Evolutionary conservation across 2,329 filamentous ascomycete genomes (phyloP).

Genomic region (Thermomyces lanuginosus): DNA sequence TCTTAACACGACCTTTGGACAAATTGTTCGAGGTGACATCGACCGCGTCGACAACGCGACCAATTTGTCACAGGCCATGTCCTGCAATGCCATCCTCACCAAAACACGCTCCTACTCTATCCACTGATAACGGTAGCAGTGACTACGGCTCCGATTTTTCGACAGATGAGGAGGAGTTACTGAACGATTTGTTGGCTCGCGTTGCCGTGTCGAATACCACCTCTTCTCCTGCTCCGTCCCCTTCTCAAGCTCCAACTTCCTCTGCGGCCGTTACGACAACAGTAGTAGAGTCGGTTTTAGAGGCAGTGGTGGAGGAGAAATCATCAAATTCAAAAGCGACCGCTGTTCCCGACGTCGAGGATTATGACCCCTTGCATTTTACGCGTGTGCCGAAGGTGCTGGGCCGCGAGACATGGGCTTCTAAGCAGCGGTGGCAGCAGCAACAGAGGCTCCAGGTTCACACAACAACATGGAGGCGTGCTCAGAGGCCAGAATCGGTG

Average conservation of each 20-base stretch:
- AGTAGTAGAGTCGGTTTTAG: slow-evolving; percentile 4
- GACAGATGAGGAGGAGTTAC: slow-evolving; percentile 38
- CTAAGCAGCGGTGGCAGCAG: slow-evolving; percentile 9
- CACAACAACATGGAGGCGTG: slow-evolving; percentile 1
- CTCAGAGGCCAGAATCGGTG: slow-evolving; percentile 11
- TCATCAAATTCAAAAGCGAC: slow-evolving; percentile 9
- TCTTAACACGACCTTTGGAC: too few relatives aligned
- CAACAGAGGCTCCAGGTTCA: slow-evolving; percentile 9
- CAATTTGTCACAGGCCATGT: too few relatives aligned
- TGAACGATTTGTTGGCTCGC: slow-evolving; percentile 36
- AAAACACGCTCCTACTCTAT: too few relatives aligned
- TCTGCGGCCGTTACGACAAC: slow-evolving; percentile 11
- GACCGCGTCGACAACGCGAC: too few relatives aligned
- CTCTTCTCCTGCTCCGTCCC: background rate
- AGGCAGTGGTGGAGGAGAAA: slow-evolving; percentile 4
- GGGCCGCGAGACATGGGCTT: slow-evolving; percentile 23
- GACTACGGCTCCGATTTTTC: slow-evolving; percentile 51
- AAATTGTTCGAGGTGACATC: too few relatives aligned
- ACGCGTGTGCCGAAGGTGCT: slow-evolving; percentile 26
- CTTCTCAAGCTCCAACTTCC: too few relatives aligned
- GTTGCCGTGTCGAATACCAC: slow-evolving; percentile 14
- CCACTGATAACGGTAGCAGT: slow-evolving; percentile 24
- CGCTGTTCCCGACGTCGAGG: slow-evolving; percentile 25
- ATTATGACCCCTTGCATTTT: slow-evolving; percentile 22
- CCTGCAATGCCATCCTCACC: too few relatives aligned